phyloP scores from a whole-genome alignment of 768 basidiomycete species.

The Mycena kentingensis region DNA sequence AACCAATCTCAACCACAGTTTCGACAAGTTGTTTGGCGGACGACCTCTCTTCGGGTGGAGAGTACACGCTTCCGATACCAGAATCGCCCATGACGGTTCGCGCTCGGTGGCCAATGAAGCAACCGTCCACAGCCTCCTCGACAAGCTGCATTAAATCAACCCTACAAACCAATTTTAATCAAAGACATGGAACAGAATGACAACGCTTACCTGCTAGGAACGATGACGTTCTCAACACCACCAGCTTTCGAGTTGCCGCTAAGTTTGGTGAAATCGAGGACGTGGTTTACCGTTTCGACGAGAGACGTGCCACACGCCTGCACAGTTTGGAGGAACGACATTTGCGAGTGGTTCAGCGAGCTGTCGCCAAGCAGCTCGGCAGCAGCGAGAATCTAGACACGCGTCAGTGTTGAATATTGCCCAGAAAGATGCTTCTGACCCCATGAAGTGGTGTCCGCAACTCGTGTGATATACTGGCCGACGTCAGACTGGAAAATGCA shows the following conservation, averaged over 20 bases:
- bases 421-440: slow-evolving; percentile 45
- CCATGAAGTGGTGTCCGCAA: slow-evolving; percentile 91
- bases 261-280: slow-evolving; percentile 93
- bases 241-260: slow-evolving; percentile 83
- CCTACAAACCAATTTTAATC: slow-evolving; percentile 28
- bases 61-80: slow-evolving; percentile 91
- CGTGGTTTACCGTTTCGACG: slow-evolving; percentile 96
- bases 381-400: slow-evolving; percentile 75
- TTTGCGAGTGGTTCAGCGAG: slow-evolving; percentile 75
- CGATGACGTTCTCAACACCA: slow-evolving; percentile 75
- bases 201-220: slow-evolving; percentile 54
- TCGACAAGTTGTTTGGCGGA: slow-evolving; percentile 67
- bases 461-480: slow-evolving; percentile 81
- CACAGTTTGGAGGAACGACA: slow-evolving; percentile 88
- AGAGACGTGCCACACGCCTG: slow-evolving; percentile 95
- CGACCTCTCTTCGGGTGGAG: slow-evolving; percentile 67
- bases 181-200: not conserved
- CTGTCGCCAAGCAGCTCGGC: slow-evolving; percentile 91
- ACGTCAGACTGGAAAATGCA: not conserved
- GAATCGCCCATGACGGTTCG: slow-evolving; percentile 70
- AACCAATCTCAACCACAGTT: slow-evolving; percentile 85
- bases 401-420: slow-evolving; percentile 5
- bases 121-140: slow-evolving; percentile 90
- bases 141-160: slow-evolving; percentile 81
- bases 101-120: slow-evolving; percentile 91